phyloP scores from a whole-genome alignment of 129 eudicot genomes.

The sunflower (Helianthus annuus) region HanXRQr2.0-SUNRISE NC_035448.2:168678969-168679468 shows the following conservation, averaged over 20 bases:
- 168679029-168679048: neutral
- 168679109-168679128: constrained; percentile 10
- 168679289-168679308: too few relatives aligned
- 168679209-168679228: too few relatives aligned
- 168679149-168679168: neutral
- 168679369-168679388: constrained; percentile 17
- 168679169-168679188: too few relatives aligned
- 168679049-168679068: too few relatives aligned
- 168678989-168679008: neutral
- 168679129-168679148: constrained; percentile 18
- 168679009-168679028: neutral
- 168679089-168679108: constrained; percentile 10
- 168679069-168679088: constrained; percentile 25
- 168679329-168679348: too few relatives aligned
- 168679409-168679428: constrained; percentile 20
- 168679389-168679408: constrained; percentile 25
- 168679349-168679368: constrained; percentile 14
- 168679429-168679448: constrained; percentile 22
- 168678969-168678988: neutral
- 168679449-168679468: constrained; percentile 12
- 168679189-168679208: too few relatives aligned
- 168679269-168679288: too few relatives aligned
- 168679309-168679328: too few relatives aligned
- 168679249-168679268: too few relatives aligned
- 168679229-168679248: too few relatives aligned